Percentiles rank a stretch among this genome's conserved stretches.
Evolutionary conservation across 1,284 basidiomycete species (phyloP).

Genomic region (Neolentinus lepideus): DNA sequence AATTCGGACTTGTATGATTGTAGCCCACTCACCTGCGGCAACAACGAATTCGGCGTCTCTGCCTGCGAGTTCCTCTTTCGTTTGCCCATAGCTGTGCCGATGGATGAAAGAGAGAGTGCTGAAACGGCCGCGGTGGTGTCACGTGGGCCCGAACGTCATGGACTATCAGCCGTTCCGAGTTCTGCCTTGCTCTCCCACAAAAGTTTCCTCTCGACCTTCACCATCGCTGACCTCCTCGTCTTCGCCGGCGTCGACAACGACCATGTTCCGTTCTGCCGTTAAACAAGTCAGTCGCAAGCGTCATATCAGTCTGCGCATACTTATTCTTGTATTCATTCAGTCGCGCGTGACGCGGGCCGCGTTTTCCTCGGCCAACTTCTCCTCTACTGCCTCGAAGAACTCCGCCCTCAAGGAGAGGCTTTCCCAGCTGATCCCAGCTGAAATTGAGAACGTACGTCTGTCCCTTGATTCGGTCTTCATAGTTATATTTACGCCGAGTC

Average conservation of each 20-base stretch:
- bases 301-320: background rate
- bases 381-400: conserved; percentile 61
- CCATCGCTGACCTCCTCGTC: conserved; percentile 10
- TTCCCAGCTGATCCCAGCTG: conserved; percentile 84
- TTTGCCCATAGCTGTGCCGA: conserved; percentile 35
- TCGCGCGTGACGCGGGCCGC: conserved; percentile 29
- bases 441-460: conserved; percentile 71
- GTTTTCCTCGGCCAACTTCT: conserved; percentile 46
- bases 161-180: background rate
- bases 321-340: conserved; percentile 11
- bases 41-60: conserved; percentile 14
- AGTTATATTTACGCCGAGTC: conserved; percentile 11
- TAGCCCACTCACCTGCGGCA: conserved; percentile 23
- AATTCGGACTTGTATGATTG: background rate
- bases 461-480: conserved; percentile 2
- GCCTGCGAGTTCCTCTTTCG: conserved; percentile 29
- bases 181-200: conserved; percentile 4
- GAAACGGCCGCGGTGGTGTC: conserved; percentile 3
- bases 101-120: conserved; percentile 5
- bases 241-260: conserved; percentile 16
- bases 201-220: conserved; percentile 10
- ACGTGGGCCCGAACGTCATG: conserved; percentile 5
- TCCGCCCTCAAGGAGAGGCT: conserved; percentile 86
- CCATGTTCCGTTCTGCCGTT: conserved; percentile 33
- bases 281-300: conserved; percentile 35